phyloP scores from a whole-genome alignment of 495 filamentous ascomycete genomes.

The Talaromyces stipitatus region DNA sequence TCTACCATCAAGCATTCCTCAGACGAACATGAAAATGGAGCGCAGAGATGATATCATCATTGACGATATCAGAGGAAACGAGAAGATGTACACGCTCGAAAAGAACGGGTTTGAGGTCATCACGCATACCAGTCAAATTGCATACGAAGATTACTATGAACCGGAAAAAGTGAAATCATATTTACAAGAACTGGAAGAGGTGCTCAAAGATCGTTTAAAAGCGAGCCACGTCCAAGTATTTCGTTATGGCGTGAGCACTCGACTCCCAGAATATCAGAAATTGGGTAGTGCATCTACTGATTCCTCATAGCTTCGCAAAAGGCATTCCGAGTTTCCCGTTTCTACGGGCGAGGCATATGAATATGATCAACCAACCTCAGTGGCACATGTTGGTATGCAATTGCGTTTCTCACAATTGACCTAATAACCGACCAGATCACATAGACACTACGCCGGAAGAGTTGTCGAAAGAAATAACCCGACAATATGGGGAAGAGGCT shows the following conservation, averaged over 20 bases:
- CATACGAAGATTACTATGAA: constrained; percentile 6
- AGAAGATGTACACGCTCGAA: background rate
- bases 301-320: background rate
- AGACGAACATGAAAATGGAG: background rate
- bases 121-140: background rate
- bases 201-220: background rate
- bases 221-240: constrained; percentile 4
- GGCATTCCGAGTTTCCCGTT: background rate
- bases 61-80: background rate
- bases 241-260: background rate
- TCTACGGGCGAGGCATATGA: constrained; percentile 3
- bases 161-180: background rate
- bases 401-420: background rate
- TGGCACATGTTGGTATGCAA: constrained; percentile 8
- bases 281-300: background rate
- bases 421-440: background rate
- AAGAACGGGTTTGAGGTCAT: background rate
- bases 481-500: background rate
- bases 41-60: background rate
- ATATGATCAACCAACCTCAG: constrained; percentile 8
- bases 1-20: background rate
- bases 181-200: constrained; percentile 1
- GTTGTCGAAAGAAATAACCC: background rate
- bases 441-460: background rate
- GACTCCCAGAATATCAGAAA: background rate